Conservation (phyloP, 1,139 yeast species). For the Debaryomyces psychrophilus region DNA sequence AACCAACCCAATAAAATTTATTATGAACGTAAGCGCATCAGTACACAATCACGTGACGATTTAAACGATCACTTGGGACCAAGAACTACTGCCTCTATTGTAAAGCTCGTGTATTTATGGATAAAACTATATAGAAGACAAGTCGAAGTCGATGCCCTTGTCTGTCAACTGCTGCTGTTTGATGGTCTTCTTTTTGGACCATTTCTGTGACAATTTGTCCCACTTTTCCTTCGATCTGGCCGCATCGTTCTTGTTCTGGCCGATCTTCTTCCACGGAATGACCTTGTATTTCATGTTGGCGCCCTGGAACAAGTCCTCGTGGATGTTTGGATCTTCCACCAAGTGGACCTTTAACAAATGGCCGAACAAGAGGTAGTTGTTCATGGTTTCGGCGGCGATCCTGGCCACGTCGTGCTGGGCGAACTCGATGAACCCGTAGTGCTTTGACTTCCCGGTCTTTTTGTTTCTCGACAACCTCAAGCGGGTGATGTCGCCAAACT, state of each 20-base stretch:
- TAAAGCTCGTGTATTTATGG: neutral
- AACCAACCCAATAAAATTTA: constrained; percentile 5
- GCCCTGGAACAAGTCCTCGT: constrained; percentile 52
- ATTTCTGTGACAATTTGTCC: constrained; percentile 50
- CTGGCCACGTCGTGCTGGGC: constrained; percentile 73
- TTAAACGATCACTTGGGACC: neutral
- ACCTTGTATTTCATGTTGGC: constrained; percentile 62
- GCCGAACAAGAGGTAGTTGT: constrained; percentile 86
- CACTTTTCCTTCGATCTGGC: constrained; percentile 63
- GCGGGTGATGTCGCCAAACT: constrained; percentile 83
- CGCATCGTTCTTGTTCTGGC: constrained; percentile 56
- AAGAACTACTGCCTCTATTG: neutral
- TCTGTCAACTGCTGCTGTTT: constrained; percentile 51
- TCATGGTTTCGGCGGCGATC: constrained; percentile 93
- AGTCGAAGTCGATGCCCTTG: constrained; percentile 57
- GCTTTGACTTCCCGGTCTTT: constrained; percentile 89
- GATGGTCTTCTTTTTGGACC: constrained; percentile 47
- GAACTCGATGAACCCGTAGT: constrained; percentile 90
- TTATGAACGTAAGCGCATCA: constrained; percentile 4
- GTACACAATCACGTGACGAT: constrained; percentile 1
- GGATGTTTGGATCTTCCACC: constrained; percentile 48
- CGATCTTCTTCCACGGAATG: constrained; percentile 65
- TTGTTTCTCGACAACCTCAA: constrained; percentile 85
- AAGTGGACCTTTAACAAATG: constrained; percentile 74
- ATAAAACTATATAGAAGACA: constrained; percentile 18